These are phyloP conservation scores for Sclerotinia spermophila DNA, from an alignment of 2,329 filamentous ascomycete species.

Conservation along the genomic window DNA sequence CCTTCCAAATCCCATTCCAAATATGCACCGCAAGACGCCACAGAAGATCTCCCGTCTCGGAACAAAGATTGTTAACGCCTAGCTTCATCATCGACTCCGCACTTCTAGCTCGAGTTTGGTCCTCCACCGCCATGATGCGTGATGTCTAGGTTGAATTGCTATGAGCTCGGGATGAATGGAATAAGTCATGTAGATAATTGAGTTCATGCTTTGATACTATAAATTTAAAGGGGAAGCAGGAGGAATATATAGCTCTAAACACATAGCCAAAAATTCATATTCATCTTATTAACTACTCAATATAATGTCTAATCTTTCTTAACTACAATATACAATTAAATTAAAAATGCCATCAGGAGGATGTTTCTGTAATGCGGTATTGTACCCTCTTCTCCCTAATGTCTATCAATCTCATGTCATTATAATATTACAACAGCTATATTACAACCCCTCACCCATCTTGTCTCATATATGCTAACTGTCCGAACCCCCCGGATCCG, in stretches of 20 bases:
- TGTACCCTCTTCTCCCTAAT: background rate
- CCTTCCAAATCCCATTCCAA: background rate
- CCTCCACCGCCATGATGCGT: background rate
- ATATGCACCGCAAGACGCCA: background rate
- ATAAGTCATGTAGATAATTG: background rate
- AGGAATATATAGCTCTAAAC: background rate
- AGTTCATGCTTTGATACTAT: background rate
- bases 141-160: background rate
- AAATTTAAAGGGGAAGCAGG: background rate
- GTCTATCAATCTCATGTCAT: background rate
- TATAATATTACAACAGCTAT: background rate
- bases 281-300: background rate
- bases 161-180: background rate
- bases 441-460: background rate
- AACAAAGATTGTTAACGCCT: background rate
- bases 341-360: constrained; percentile 22
- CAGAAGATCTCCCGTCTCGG: background rate
- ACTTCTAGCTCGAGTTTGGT: background rate
- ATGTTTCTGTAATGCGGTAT: constrained; percentile 32
- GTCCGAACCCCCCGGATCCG: constrained; percentile 36
- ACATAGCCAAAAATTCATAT: background rate
- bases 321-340: background rate
- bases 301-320: background rate
- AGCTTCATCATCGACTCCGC: background rate
- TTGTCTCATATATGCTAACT: background rate